Base-by-base conservation (phyloP, 495 filamentous ascomycete species). In the Aspergillus bertholletiae region DNA sequence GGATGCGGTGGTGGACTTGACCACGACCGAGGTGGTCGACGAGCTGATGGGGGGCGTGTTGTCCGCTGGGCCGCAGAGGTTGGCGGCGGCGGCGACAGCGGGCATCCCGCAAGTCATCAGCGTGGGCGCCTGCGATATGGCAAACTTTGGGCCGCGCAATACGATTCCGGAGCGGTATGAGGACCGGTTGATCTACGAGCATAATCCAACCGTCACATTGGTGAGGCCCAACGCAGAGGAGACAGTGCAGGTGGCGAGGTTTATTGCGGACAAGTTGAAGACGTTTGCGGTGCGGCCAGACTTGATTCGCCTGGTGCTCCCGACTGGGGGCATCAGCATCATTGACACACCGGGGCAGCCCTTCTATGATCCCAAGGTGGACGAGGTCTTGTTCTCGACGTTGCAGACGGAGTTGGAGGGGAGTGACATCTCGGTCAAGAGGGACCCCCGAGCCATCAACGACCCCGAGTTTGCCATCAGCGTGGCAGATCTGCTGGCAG, bases 21-120 rank as follows among this genome's bases (percentile, higher is more conserved):
- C 87, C 2, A 88, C 85, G 0, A 86, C 83, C 0, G 87, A 89
- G 63, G 70, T 89, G 3, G 77, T 75, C 8, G 86, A 89, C 55
- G 69, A 81, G 34, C 46, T 87, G 0, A 76, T 80, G 5, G 87
- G 85, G 1, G 85, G 86, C 1, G 73, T 81, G 18, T 75, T 89
- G 63, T 74, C 72, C 56, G 82, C 84, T 7, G 85, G 80, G 0
- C 61, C 68, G 7, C 58, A 59, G 1, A 66, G 87, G 27, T 69
- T 90, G n/a, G 69, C 68, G 3, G 80, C 80, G 0, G 80, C 81
- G 11, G 74, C 76, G 5, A 67, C 68, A 52, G 65, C 59, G 18
- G 79, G 83, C 2, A 75, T 89, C 11, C 86, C 86, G 0, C 74
- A 84, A 23, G 68, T 90, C 11, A 68, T 90, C 3, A 81, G 77